Evolutionary conservation across 192 early-diverging fungal genomes (phyloP).

Genomic region (Paraglomus occultum): DNA sequence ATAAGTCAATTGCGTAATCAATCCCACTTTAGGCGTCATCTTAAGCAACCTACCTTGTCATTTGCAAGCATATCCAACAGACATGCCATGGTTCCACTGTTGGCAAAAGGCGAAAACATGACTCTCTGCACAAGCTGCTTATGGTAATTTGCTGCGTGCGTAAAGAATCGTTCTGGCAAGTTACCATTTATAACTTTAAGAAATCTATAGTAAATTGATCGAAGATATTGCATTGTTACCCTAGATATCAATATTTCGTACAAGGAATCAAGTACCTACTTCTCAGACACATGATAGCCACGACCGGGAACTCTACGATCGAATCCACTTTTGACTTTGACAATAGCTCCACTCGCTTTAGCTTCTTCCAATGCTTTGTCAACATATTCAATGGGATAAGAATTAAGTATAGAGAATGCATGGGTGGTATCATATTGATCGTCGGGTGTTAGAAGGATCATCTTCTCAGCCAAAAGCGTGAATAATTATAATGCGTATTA

Average conservation of each 20-base stretch:
- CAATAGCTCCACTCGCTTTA: conserved; percentile 29
- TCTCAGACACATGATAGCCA: conserved; percentile 32
- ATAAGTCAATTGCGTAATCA: background rate
- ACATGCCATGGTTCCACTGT: conserved; percentile 33
- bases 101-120: conserved; percentile 28
- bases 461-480: conserved; percentile 5
- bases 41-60: conserved; percentile 7
- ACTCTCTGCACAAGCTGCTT: background rate
- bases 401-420: conserved; percentile 30
- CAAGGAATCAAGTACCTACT: conserved; percentile 6
- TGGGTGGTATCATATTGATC: conserved; percentile 31
- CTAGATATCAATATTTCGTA: background rate
- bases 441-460: conserved; percentile 35
- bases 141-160: conserved; percentile 22
- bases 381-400: conserved; percentile 23
- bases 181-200: conserved; percentile 20
- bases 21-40: background rate
- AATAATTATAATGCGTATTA: background rate
- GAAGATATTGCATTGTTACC: background rate
- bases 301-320: conserved; percentile 32
- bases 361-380: conserved; percentile 6
- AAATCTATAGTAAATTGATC: conserved; percentile 18
- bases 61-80: conserved; percentile 30
- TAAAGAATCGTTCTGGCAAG: conserved; percentile 31
- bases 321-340: conserved; percentile 26